Percentiles rank a stretch among this genome's conserved stretches.
Conservation (phyloP, 1,284 basidiomycete species). For the Marasmius fiardii region DNA sequence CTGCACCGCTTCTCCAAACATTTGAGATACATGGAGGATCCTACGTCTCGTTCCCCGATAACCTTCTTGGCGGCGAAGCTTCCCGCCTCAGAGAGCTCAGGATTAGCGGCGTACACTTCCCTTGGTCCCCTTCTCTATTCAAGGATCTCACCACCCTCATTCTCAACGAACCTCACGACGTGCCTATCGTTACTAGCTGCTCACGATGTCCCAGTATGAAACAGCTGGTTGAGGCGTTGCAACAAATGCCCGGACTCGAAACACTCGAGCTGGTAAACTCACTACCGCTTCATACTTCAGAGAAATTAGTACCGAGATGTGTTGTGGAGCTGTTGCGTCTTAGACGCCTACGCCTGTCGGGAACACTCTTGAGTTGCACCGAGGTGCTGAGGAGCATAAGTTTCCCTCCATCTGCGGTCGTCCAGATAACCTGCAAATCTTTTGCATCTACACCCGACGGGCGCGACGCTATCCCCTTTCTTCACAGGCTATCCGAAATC, state of each 20-base stretch:
- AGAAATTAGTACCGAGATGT: background rate
- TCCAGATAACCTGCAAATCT: background rate
- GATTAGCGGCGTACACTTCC: background rate
- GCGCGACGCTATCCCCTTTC: background rate
- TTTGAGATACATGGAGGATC: background rate
- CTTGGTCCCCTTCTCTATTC: too few species aligned
- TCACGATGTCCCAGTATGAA: background rate
- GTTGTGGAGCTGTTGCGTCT: background rate
- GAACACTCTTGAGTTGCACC: background rate
- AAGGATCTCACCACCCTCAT: background rate
- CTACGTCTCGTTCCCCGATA: background rate
- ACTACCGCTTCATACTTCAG: background rate
- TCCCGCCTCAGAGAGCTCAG: background rate
- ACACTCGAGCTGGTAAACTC: background rate
- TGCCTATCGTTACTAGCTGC: background rate
- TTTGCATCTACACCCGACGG: background rate
- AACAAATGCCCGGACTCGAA: background rate
- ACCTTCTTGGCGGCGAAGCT: background rate
- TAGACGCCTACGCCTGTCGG: background rate
- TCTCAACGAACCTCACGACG: background rate
- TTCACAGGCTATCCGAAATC: background rate
- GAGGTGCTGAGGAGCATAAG: background rate
- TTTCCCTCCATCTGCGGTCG: background rate
- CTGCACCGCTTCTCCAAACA: background rate
- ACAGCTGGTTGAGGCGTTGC: background rate